These are phyloP conservation scores for Apiotrichum porosum DNA, from an alignment of 1,284 basidiomycete genomes.

Conservation along the genomic window DNA sequence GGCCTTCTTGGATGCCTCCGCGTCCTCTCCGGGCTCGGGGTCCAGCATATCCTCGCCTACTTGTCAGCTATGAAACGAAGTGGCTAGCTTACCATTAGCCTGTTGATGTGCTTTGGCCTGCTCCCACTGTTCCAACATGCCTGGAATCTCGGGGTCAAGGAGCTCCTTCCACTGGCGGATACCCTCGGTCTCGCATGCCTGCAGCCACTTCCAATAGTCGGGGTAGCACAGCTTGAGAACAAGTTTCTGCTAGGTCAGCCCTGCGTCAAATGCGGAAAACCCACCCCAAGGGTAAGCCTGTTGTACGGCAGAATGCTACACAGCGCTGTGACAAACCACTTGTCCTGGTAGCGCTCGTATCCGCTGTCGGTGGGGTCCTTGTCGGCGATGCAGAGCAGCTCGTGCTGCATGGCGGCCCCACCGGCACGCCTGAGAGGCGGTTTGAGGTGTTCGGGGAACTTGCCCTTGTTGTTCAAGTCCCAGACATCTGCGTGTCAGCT, in stretches of 20 bases:
- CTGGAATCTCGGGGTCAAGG: constrained; percentile 15
- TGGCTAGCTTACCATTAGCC: neutral
- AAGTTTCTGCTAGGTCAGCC: constrained; percentile 35
- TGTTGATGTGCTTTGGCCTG: constrained; percentile 1
- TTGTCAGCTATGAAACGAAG: neutral
- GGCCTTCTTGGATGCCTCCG: constrained; percentile 8
- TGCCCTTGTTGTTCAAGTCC: constrained; percentile 59
- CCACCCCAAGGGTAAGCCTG: constrained; percentile 42
- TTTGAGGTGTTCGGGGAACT: constrained; percentile 79
- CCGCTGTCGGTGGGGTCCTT: constrained; percentile 17
- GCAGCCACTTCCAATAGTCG: constrained; percentile 30
- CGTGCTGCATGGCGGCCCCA: constrained; percentile 69
- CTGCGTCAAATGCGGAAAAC: constrained; percentile 5
- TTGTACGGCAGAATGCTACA: constrained; percentile 43
- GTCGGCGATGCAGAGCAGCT: constrained; percentile 26
- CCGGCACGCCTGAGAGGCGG: constrained; percentile 67
- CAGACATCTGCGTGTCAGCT: constrained; percentile 23
- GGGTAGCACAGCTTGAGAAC: constrained; percentile 29
- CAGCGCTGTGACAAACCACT: constrained; percentile 31
- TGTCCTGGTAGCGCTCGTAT: constrained; percentile 18
- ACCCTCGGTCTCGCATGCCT: constrained; percentile 27
- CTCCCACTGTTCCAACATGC: constrained; percentile 9
- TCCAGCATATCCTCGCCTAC: constrained; percentile 5
- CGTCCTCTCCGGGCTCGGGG: constrained; percentile 9
- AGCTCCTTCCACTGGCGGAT: constrained; percentile 22